These are phyloP conservation scores for Lactifluus piperatus DNA, from an alignment of 768 basidiomycete genomes.

Conservation along the genomic window DNA sequence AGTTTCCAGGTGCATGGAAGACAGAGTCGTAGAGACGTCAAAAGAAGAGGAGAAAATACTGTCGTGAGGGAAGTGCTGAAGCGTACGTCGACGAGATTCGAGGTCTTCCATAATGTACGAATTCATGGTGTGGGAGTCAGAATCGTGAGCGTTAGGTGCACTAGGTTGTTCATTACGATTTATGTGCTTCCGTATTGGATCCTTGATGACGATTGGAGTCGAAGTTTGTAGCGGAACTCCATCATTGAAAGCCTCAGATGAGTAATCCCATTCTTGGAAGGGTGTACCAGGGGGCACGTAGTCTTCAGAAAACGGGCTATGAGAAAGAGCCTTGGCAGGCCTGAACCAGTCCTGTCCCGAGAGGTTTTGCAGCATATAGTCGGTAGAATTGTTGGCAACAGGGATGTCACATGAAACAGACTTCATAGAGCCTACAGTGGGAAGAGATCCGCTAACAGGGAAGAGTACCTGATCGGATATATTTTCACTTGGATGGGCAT, in stretches of 20 bases:
- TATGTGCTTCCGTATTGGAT: neutral
- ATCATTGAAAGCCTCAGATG: constrained; percentile 10
- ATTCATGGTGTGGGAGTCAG: neutral
- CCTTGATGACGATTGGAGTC: constrained; percentile 12
- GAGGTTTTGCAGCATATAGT: constrained; percentile 15
- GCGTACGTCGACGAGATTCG: neutral
- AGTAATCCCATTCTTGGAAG: constrained; percentile 9
- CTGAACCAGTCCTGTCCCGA: constrained; percentile 25
- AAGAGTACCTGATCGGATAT: neutral
- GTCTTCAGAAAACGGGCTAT: constrained; percentile 18
- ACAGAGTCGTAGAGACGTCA: neutral
- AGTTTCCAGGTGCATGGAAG: neutral
- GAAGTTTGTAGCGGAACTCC: constrained; percentile 16
- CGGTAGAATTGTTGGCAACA: neutral
- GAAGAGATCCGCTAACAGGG: constrained; percentile 10
- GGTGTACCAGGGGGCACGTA: constrained; percentile 18
- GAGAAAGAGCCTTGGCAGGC: constrained; percentile 24
- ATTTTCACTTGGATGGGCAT: neutral
- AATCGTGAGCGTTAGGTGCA: constrained; percentile 1
- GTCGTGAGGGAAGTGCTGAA: constrained; percentile 2
- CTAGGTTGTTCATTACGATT: neutral
- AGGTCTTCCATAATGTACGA: neutral
- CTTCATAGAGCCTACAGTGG: constrained; percentile 4
- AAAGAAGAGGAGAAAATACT: constrained; percentile 18
- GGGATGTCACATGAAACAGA: neutral